Evolutionary conservation across 352 stramenopile species (phyloP), one percentile per base, ranked within the genome.

Genomic region (Globisporangium mamillatum): DNA sequence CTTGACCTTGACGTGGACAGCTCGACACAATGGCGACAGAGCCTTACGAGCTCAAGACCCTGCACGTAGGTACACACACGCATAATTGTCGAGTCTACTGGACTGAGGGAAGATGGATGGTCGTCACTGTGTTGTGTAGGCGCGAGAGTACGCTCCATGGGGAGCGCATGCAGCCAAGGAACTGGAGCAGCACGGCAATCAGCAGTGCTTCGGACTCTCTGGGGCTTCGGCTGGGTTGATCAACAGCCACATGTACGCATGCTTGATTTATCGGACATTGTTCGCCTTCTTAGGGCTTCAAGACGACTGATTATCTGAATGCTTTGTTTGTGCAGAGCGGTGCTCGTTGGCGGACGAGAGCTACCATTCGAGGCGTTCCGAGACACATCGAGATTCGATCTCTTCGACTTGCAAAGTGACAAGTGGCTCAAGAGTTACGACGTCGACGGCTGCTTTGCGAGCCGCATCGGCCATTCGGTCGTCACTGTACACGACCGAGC

Each of bases 371-470:
- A 82, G 59, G 20, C 52, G 57, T 48, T 70, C 46, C 7, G 68
- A 24, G 61, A 75, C 48, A 34, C 57, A 24, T 63, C 81, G 60
- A 70, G 81, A 3, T 56, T 91, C 7, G 81, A 90, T 60, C 63
- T 94, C 9, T 94, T 93, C 59, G 84, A 92, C 38, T 50, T 88
- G 27, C 52, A 22, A 4, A 75, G 69, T 0, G 52, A 78, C n/a
- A 74, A 69, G 38, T 92, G 83, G 82, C 55, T 92, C 36, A 74
- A 68, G n/a, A 71, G 67, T 53, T 89, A 86, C 48, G 84, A 93
- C 69, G 74, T 91, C 4, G 69, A 84, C 20, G 84, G 84, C 12
- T 71, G 74, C 2, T 54, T 94, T 20, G 67, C 72, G 34, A 77
- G 79, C 7, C 78, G 82, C 36, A 78, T 90, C 22, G 82, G 86